These are phyloP conservation scores for Suillus spraguei DNA, from an alignment of 768 basidiomycete genomes.

Conservation along the genomic window DNA sequence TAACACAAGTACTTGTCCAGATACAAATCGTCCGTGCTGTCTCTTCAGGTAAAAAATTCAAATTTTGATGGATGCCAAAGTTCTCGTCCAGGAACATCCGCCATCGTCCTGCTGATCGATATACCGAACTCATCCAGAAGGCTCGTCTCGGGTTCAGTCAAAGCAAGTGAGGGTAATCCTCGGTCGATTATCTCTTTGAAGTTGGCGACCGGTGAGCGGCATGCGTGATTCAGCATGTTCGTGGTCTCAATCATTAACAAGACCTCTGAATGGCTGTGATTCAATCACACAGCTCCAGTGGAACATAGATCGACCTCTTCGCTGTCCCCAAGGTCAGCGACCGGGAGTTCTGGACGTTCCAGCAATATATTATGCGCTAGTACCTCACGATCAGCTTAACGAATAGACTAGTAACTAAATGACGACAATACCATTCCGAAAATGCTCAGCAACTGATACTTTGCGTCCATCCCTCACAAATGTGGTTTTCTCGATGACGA, in stretches of 20 bases:
- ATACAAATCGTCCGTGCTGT: background rate
- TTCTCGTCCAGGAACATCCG: background rate
- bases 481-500: constrained; percentile 45
- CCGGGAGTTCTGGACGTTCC: background rate
- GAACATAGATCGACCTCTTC: background rate
- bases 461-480: constrained; percentile 22
- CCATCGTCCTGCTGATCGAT: background rate
- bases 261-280: constrained; percentile 56
- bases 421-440: background rate
- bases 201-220: background rate
- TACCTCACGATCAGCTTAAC: background rate
- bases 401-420: background rate
- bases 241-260: constrained; percentile 58
- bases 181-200: background rate
- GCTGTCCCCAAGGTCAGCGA: background rate
- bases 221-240: constrained; percentile 44
- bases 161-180: constrained; percentile 40
- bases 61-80: constrained; percentile 53
- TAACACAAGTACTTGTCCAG: background rate
- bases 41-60: constrained; percentile 68
- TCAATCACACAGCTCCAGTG: constrained; percentile 22
- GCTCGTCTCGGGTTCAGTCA: background rate
- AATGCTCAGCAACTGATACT: background rate
- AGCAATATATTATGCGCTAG: background rate
- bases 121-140: background rate